phyloP scores from a whole-genome alignment of 2,329 filamentous ascomycete species.

The Ceratocystis diversiconidia region DNA sequence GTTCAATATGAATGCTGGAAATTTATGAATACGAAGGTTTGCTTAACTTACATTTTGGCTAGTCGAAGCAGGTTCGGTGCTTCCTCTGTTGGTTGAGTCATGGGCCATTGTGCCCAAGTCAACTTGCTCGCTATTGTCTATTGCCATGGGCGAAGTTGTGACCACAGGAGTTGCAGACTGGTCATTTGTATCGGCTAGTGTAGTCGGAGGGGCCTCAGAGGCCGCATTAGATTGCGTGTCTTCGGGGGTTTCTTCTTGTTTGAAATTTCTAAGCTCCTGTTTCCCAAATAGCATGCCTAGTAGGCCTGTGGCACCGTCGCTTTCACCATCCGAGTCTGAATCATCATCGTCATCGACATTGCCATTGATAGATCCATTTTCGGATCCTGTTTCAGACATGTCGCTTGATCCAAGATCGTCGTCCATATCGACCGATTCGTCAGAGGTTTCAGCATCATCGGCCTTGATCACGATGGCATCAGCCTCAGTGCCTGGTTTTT shows the following conservation, averaged over 20 bases:
- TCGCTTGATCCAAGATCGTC: constrained; percentile 31
- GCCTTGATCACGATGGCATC: constrained; percentile 17
- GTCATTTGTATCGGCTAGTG: not conserved
- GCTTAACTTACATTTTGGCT: not conserved
- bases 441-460: constrained; percentile 22
- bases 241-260: constrained; percentile 26
- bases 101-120: constrained; percentile 16
- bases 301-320: constrained; percentile 34
- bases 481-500: not conserved
- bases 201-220: not conserved
- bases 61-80: not conserved
- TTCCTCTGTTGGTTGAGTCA: not conserved
- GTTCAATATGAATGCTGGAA: not conserved
- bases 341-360: constrained; percentile 26
- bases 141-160: not conserved
- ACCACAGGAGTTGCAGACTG: not conserved
- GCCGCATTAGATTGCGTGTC: constrained; percentile 7
- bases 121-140: constrained; percentile 19
- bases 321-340: constrained; percentile 22
- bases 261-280: constrained; percentile 40
- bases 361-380: constrained; percentile 30
- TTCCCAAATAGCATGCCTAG: constrained; percentile 46
- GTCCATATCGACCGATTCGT: constrained; percentile 33
- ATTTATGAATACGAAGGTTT: too few species aligned
- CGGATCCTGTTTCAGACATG: constrained; percentile 31